Evolutionary conservation across 352 stramenopile species (phyloP).

Genomic region (Pythium rhizo-oryzae): DNA sequence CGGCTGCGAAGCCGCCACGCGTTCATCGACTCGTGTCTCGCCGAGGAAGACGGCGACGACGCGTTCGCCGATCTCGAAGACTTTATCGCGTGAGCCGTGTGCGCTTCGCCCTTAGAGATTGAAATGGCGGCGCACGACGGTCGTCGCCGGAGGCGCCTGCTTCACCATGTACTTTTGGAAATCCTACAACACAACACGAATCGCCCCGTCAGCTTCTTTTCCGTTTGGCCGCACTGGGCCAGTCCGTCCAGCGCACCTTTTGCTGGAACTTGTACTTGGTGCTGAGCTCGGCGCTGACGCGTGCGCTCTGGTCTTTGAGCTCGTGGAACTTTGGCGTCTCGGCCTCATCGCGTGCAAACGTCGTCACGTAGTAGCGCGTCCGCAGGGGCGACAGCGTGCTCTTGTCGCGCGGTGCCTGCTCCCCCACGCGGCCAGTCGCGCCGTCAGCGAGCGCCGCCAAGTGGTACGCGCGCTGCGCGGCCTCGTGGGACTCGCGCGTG

Average conservation of each 20-base stretch:
- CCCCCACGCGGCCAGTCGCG: background rate
- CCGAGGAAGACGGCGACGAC: constrained; percentile 41
- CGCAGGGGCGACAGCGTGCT: constrained; percentile 5
- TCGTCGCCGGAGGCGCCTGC: constrained; percentile 21
- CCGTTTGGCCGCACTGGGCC: too few species aligned
- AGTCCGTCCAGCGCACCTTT: constrained; percentile 23
- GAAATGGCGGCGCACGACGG: constrained; percentile 25
- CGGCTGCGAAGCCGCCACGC: constrained; percentile 37
- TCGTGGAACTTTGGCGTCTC: constrained; percentile 21
- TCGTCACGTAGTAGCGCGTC: constrained; percentile 25
- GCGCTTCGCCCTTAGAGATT: constrained; percentile 11
- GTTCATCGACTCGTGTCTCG: constrained; percentile 43
- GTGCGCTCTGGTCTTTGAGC: constrained; percentile 23
- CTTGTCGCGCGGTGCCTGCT: background rate
- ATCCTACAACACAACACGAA: constrained; percentile 19
- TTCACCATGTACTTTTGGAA: constrained; percentile 35
- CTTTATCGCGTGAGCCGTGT: constrained; percentile 32
- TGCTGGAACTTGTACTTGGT: constrained; percentile 31
- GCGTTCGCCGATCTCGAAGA: constrained; percentile 45
- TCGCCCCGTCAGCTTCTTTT: background rate
- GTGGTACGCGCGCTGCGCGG: constrained; percentile 27
- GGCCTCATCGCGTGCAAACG: constrained; percentile 10
- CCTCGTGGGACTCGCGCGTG: constrained; percentile 19
- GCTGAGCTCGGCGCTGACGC: constrained; percentile 12
- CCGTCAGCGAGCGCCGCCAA: constrained; percentile 18